Percentiles rank a stretch among this genome's conserved stretches.
Conservation (phyloP, 257 asterid species). For the Anisodus tanguticus region DNA sequence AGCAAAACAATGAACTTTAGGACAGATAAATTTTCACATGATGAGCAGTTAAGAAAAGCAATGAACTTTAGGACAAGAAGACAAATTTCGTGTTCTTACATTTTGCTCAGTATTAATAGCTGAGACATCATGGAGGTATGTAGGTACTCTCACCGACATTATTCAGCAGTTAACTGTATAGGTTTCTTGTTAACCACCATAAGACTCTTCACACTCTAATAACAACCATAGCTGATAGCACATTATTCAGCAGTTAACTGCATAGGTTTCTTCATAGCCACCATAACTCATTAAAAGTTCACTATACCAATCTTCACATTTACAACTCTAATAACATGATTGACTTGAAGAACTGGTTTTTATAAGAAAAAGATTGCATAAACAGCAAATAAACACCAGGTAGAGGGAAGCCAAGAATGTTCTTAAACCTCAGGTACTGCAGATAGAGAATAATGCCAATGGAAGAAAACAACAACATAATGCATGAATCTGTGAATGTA, state of each 20-base stretch:
- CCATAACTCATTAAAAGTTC: background rate
- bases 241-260: no score
- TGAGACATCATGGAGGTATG: background rate
- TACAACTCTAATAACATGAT: background rate
- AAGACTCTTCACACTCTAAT: background rate
- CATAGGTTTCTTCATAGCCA: no score
- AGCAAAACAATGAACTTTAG: background rate
- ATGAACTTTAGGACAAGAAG: background rate
- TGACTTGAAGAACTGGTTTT: background rate
- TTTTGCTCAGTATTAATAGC: background rate
- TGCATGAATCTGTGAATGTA: background rate
- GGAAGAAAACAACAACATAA: background rate
- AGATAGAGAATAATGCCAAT: background rate
- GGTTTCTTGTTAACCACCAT: background rate
- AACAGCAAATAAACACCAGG: background rate
- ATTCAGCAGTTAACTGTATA: background rate
- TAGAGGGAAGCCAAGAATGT: background rate
- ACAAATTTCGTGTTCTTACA: background rate
- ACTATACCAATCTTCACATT: background rate
- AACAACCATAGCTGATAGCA: background rate
- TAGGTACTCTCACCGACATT: background rate
- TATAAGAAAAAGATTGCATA: background rate
- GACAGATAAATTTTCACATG: background rate
- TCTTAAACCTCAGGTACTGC: background rate
- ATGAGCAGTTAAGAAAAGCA: background rate